Evolutionary conservation across 352 stramenopile species (phyloP).

Genomic region (Phytophthora nicotianae): DNA sequence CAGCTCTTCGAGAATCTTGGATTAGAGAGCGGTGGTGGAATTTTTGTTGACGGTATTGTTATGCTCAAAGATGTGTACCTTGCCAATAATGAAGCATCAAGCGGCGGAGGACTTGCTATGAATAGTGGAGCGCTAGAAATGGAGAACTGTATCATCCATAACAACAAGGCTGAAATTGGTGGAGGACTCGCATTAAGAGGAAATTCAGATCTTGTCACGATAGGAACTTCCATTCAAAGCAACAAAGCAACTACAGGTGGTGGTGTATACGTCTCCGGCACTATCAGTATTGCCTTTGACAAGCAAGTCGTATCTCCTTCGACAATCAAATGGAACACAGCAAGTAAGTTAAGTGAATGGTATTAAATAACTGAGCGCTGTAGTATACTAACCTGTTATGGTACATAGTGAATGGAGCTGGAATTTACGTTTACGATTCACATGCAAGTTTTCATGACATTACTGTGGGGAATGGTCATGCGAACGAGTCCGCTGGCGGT

Average conservation of each 20-base stretch:
- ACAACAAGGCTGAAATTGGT: conserved; percentile 23
- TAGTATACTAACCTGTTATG: conserved; percentile 2
- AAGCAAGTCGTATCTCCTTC: conserved; percentile 7
- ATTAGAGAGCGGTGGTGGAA: conserved; percentile 25
- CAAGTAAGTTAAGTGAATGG: conserved; percentile 22
- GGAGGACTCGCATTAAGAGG: conserved; percentile 24
- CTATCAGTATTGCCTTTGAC: conserved; percentile 17
- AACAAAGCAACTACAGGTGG: conserved; percentile 24
- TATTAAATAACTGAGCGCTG: not conserved
- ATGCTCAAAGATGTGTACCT: conserved; percentile 15
- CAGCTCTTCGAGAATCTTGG: conserved; percentile 26
- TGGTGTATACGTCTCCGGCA: conserved; percentile 23
- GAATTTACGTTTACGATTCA: conserved; percentile 32
- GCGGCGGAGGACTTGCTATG: conserved; percentile 30
- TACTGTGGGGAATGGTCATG: conserved; percentile 15
- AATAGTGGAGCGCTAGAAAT: conserved; percentile 20
- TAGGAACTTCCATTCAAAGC: conserved; percentile 14
- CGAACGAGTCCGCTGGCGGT: conserved; percentile 24
- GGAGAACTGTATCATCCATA: conserved; percentile 10
- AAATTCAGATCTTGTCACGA: conserved; percentile 1
- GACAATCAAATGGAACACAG: conserved; percentile 28
- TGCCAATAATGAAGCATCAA: conserved; percentile 15
- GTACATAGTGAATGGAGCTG: conserved; percentile 33
- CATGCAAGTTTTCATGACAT: conserved; percentile 17
- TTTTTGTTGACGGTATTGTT: conserved; percentile 17